Evolutionary conservation across 1,139 yeast genomes (phyloP).

Genomic region (Kurtzmaniella natalensis): DNA sequence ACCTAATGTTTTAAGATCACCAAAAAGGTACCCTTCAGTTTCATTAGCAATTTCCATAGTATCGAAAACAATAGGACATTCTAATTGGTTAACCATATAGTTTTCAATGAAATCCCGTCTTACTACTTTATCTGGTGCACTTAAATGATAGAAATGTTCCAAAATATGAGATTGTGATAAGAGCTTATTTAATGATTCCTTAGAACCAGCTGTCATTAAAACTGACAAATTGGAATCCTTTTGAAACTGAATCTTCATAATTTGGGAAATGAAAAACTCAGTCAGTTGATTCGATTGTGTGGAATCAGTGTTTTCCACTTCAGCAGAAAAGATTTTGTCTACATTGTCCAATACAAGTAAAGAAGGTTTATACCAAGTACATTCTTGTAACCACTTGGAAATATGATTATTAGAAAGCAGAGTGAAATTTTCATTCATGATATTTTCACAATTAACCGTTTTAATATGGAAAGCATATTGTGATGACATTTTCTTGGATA

Average conservation of each 20-base stretch:
- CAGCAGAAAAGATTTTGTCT: constrained; percentile 73
- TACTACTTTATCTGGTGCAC: constrained; percentile 66
- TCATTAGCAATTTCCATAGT: constrained; percentile 68
- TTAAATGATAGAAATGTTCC: constrained; percentile 57
- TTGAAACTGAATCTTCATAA: constrained; percentile 36
- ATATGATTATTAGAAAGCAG: constrained; percentile 42
- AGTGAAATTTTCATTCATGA: constrained; percentile 51
- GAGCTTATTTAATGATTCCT: constrained; percentile 59
- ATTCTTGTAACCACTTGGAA: constrained; percentile 49
- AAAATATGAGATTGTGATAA: constrained; percentile 68
- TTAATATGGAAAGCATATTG: constrained; percentile 40
- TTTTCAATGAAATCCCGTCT: constrained; percentile 50
- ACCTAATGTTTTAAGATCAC: constrained; percentile 67
- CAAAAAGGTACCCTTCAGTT: constrained; percentile 88
- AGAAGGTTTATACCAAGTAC: constrained; percentile 80
- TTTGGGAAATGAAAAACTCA: constrained; percentile 38
- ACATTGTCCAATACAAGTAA: constrained; percentile 73
- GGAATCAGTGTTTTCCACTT: constrained; percentile 64
- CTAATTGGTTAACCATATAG: constrained; percentile 34
- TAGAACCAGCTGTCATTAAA: constrained; percentile 57
- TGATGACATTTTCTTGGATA: constrained; percentile 32
- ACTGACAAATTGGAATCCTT: constrained; percentile 47
- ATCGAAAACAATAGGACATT: constrained; percentile 41
- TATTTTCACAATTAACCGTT: constrained; percentile 49
- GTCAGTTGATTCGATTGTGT: constrained; percentile 55